These are phyloP conservation scores for Entophlyctis helioformis DNA, from an alignment of 192 early-diverging fungal species.

Conservation along the genomic window DNA sequence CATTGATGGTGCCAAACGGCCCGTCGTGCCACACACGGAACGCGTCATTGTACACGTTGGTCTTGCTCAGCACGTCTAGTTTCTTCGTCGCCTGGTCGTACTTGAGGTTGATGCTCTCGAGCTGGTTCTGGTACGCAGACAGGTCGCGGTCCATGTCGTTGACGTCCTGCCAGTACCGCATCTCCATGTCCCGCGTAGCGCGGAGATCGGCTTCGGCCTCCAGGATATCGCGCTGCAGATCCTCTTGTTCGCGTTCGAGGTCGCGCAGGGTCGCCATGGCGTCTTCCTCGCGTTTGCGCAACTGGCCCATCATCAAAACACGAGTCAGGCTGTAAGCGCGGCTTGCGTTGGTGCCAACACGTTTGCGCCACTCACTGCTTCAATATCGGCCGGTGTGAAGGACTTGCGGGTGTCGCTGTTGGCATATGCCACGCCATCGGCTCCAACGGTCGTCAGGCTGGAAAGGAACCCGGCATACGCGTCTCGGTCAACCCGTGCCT, in stretches of 20 bases:
- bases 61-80: constrained; percentile 74
- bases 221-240: constrained; percentile 9
- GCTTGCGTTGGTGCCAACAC: constrained; percentile 5
- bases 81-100: constrained; percentile 65
- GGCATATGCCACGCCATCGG: background rate
- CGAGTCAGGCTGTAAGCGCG: no score
- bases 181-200: background rate
- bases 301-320: no score
- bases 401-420: background rate
- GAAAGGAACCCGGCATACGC: constrained; percentile 62
- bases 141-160: constrained; percentile 59
- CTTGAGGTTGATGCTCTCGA: constrained; percentile 65
- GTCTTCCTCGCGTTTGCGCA: background rate
- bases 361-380: background rate
- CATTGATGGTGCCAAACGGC: constrained; percentile 87
- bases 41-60: constrained; percentile 91
- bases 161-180: constrained; percentile 40
- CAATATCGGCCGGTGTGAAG: background rate
- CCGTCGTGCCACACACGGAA: constrained; percentile 82
- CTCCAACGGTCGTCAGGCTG: constrained; percentile 3
- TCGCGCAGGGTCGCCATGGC: background rate
- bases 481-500: constrained; percentile 60
- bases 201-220: background rate
- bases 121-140: constrained; percentile 56
- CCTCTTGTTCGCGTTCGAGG: constrained; percentile 10